Percentiles rank a stretch among this genome's conserved stretches.
phyloP scores from a whole-genome alignment of 176 grass and related monocot species.

The Carex parvula region DNA sequence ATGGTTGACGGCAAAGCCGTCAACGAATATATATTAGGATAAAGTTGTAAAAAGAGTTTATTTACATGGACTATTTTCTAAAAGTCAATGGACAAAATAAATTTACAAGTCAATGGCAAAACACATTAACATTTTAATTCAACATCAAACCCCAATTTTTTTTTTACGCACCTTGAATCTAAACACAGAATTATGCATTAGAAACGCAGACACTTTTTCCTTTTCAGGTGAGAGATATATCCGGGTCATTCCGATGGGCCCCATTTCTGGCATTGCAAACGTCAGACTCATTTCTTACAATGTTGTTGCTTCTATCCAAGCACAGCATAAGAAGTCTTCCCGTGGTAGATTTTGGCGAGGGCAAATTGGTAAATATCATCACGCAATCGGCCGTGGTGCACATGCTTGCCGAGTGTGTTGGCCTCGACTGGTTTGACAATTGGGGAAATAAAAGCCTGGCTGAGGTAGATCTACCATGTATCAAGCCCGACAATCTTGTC shows the following conservation, averaged over 20 bases:
- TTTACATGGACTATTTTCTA: too few relatives aligned
- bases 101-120: neutral
- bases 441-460: constrained; percentile 80
- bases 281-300: constrained; percentile 91
- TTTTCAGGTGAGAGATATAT: constrained; percentile 74
- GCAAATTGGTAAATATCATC: constrained; percentile 92
- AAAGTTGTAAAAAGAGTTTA: too few relatives aligned
- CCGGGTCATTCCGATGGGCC: constrained; percentile 86
- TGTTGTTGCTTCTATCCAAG: constrained; percentile 91
- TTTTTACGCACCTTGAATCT: neutral
- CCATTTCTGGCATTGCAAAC: constrained; percentile 92
- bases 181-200: neutral
- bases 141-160: neutral
- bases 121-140: neutral
- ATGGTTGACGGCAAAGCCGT: too few relatives aligned
- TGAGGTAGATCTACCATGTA: constrained; percentile 67
- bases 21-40: too few relatives aligned
- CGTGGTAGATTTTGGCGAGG: constrained; percentile 81
- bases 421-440: constrained; percentile 85
- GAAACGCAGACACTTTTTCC: neutral
- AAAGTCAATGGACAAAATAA: neutral
- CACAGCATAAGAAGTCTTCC: constrained; percentile 97
- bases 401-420: constrained; percentile 95
- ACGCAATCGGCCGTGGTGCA: constrained; percentile 90
- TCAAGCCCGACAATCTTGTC: constrained; percentile 55